phyloP scores from a whole-genome alignment of 495 filamentous ascomycete genomes.

The Penicillium taxi region DNA sequence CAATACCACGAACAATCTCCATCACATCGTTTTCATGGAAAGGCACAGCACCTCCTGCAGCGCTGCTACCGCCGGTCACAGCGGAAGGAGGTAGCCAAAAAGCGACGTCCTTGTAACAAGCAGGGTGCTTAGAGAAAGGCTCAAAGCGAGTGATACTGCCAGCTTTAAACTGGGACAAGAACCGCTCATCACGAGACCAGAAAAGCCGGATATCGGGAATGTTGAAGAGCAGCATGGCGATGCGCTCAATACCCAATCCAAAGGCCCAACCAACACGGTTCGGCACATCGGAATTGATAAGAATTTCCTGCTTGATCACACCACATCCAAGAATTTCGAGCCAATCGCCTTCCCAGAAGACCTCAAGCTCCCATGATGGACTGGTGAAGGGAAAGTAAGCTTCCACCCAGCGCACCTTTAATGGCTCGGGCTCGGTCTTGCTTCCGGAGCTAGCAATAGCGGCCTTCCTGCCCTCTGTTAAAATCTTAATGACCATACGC shows the following conservation, averaged over 20 bases:
- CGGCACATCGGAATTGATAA: conserved; percentile 67
- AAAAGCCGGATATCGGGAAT: conserved; percentile 97
- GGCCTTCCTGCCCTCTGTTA: conserved; percentile 66
- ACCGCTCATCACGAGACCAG: conserved; percentile 80
- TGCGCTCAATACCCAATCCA: conserved; percentile 82
- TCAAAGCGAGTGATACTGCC: conserved; percentile 61
- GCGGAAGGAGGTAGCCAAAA: conserved; percentile 71
- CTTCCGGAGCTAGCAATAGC: conserved; percentile 43
- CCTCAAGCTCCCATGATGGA: conserved; percentile 91
- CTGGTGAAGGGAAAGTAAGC: conserved; percentile 94
- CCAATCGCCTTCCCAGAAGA: conserved; percentile 92
- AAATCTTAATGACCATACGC: conserved; percentile 80
- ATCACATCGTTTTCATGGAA: conserved; percentile 97
- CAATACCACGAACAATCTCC: conserved; percentile 78
- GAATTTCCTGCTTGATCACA: conserved; percentile 74
- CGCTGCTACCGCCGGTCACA: conserved; percentile 31
- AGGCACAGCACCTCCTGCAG: conserved; percentile 43
- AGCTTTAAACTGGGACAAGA: conserved; percentile 71
- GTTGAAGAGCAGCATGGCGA: conserved; percentile 92
- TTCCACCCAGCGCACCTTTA: conserved; percentile 88
- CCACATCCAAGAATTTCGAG: conserved; percentile 91
- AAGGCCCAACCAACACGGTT: conserved; percentile 88
- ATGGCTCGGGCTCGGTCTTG: conserved; percentile 49
- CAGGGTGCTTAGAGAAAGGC: conserved; percentile 83
- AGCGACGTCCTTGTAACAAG: conserved; percentile 81